Percentiles rank a stretch among this genome's conserved stretches.
These are phyloP conservation scores for Penicillium sp. DNA, from an alignment of 2,329 filamentous ascomycete species.

Conservation along the genomic window DNA sequence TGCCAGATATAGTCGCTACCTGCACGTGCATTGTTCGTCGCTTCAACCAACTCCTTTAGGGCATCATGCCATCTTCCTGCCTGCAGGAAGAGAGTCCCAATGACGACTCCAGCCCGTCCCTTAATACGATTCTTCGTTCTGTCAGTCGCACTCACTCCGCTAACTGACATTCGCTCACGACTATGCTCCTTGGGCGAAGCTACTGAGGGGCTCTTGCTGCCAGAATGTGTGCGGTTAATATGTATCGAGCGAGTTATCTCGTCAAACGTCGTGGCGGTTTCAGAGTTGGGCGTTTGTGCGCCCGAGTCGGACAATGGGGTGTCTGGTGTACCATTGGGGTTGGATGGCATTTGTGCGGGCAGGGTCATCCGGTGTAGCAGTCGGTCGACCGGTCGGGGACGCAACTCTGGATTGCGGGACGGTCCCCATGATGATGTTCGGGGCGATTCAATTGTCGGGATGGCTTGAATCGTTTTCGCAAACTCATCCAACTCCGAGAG, in stretches of 20 bases:
- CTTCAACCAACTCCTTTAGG: constrained; percentile 78
- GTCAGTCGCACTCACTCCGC: constrained; percentile 76
- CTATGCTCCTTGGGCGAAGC: constrained; percentile 54
- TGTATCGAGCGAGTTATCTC: constrained; percentile 51
- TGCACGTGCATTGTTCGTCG: constrained; percentile 72
- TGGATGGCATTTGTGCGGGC: constrained; percentile 61
- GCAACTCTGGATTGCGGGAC: constrained; percentile 52
- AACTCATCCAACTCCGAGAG: constrained; percentile 74
- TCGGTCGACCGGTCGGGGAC: constrained; percentile 55
- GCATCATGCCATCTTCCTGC: constrained; percentile 90
- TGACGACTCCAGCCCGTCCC: constrained; percentile 73
- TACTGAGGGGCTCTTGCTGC: constrained; percentile 37
- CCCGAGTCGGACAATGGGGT: constrained; percentile 39
- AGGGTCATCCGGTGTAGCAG: constrained; percentile 75
- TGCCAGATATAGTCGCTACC: constrained; percentile 96
- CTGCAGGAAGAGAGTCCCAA: constrained; percentile 84
- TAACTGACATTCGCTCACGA: constrained; percentile 62
- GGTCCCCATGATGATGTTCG: constrained; percentile 50
- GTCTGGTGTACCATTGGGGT: constrained; percentile 34
- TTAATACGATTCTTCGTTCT: constrained; percentile 78
- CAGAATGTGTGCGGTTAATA: constrained; percentile 39
- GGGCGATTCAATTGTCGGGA: constrained; percentile 77
- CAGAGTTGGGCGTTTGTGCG: constrained; percentile 39
- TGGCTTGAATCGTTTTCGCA: constrained; percentile 70
- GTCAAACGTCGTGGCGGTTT: constrained; percentile 57